These are phyloP conservation scores for Dichotomocladium elegans DNA, from an alignment of 371 early-diverging fungal species.

Conservation along the genomic window DNA sequence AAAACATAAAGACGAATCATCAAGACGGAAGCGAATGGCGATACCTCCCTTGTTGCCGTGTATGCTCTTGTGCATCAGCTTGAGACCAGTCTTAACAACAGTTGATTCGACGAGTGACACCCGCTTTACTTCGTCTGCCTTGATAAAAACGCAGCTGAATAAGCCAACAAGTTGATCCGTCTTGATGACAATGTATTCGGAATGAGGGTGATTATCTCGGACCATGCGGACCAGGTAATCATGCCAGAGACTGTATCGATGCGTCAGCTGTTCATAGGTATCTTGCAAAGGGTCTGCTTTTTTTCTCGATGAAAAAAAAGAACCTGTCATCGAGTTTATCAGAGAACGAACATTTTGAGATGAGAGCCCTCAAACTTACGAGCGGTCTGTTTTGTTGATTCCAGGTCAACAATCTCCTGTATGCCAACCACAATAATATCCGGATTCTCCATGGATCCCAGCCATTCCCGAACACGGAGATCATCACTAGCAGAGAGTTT, in stretches of 20 bases:
- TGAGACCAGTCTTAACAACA: constrained; percentile 75
- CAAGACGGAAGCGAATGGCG: constrained; percentile 68
- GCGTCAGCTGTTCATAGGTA: constrained; percentile 48
- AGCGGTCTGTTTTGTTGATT: constrained; percentile 67
- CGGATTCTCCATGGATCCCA: constrained; percentile 55
- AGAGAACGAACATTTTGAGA: too few species aligned
- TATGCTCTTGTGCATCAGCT: constrained; percentile 46
- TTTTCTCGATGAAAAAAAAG: constrained; percentile 50
- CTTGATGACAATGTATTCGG: constrained; percentile 64
- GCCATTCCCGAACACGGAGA: constrained; percentile 44
- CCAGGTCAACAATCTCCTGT: constrained; percentile 86
- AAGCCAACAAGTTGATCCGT: constrained; percentile 76
- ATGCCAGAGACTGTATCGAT: constrained; percentile 67
- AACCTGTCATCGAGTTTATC: constrained; percentile 54
- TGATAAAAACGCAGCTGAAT: constrained; percentile 68
- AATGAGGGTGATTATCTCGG: constrained; percentile 34
- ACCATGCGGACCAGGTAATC: constrained; percentile 56
- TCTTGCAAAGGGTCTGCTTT: constrained; percentile 43
- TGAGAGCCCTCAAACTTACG: constrained; percentile 40
- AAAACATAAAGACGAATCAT: constrained; percentile 80
- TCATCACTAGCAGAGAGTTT: constrained; percentile 34
- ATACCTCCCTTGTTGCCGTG: constrained; percentile 92
- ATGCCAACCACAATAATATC: constrained; percentile 82
- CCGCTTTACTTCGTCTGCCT: constrained; percentile 25
- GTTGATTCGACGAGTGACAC: constrained; percentile 21